A percentile compares a stretch with the other conserved stretches of the same genome.
Evolutionary conservation across 345 rosid species (phyloP).

Genomic region (Cardamine chenopodiifolia): DNA sequence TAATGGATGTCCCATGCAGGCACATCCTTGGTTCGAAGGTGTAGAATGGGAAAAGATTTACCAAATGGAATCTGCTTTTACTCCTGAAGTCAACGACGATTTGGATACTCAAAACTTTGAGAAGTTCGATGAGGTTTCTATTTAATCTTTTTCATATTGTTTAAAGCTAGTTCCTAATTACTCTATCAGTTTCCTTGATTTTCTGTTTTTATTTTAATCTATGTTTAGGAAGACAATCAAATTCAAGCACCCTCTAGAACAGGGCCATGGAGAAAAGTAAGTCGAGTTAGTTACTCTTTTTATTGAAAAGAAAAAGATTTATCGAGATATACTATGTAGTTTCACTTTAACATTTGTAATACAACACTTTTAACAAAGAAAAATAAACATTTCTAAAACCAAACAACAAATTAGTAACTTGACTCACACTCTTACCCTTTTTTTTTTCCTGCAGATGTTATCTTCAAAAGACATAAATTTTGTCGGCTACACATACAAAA

Average conservation of each 20-base stretch:
- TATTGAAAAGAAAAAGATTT: neutral
- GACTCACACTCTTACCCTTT: neutral
- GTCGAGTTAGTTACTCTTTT: neutral
- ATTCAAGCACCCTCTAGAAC: slow-evolving; percentile 49
- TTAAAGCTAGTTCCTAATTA: neutral
- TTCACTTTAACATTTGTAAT: neutral
- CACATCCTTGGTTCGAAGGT: slow-evolving; percentile 80
- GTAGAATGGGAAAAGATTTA: slow-evolving; percentile 79
- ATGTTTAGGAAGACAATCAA: slow-evolving; percentile 49
- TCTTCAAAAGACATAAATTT: slow-evolving; percentile 81
- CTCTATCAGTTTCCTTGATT: neutral
- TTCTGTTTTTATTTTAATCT: neutral
- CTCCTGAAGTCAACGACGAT: slow-evolving; percentile 88
- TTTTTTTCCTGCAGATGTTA: slow-evolving; percentile 59
- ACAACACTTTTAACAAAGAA: too few species aligned
- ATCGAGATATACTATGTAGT: neutral
- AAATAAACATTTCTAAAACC: neutral
- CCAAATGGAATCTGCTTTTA: slow-evolving; percentile 86
- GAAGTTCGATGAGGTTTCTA: slow-evolving; percentile 78
- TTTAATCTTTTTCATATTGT: neutral
- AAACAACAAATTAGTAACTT: neutral
- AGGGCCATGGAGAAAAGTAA: slow-evolving; percentile 91
- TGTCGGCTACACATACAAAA: slow-evolving; percentile 83
- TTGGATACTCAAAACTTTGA: slow-evolving; percentile 97
- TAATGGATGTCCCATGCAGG: slow-evolving; percentile 59